These are phyloP conservation scores for Nyssa sinensis DNA, from an alignment of 148 eudicot genomes.

Conservation along the genomic window DNA sequence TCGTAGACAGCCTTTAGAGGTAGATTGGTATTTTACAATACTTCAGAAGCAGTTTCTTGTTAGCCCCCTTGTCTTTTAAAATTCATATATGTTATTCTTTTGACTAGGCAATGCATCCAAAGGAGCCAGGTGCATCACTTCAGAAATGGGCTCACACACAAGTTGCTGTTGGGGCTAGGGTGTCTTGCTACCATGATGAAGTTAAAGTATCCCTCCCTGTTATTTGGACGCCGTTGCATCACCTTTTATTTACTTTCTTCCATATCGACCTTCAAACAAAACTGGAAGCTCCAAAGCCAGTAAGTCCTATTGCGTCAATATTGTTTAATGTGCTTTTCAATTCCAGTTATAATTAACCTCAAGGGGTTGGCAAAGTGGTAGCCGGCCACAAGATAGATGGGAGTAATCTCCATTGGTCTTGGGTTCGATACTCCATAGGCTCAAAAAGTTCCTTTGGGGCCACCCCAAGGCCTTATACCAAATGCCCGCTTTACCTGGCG, in stretches of 20 bases:
- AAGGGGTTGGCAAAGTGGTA: no score
- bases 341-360: no score
- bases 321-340: neutral
- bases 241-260: slow-evolving; percentile 91
- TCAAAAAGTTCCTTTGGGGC: no score
- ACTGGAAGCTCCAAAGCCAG: slow-evolving; percentile 96
- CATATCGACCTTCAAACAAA: slow-evolving; percentile 98
- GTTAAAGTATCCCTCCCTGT: slow-evolving; percentile 90
- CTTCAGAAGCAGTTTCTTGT: neutral
- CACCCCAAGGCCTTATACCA: no score
- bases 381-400: no score
- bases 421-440: no score
- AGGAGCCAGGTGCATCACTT: slow-evolving; percentile 73
- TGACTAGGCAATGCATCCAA: slow-evolving; percentile 78
- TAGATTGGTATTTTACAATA: slow-evolving; percentile 22
- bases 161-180: slow-evolving; percentile 90
- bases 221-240: slow-evolving; percentile 87
- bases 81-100: slow-evolving; percentile 1
- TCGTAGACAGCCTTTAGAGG: slow-evolving; percentile 90
- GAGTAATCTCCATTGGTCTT: no score
- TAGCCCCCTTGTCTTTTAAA: neutral
- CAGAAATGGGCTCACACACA: slow-evolving; percentile 92
- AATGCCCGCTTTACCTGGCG: no score
- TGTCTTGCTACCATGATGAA: slow-evolving; percentile 95
- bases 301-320: slow-evolving; percentile 29